Conservation (phyloP, 345 rosid genomes). For the Euclidium syriacum region DNA sequence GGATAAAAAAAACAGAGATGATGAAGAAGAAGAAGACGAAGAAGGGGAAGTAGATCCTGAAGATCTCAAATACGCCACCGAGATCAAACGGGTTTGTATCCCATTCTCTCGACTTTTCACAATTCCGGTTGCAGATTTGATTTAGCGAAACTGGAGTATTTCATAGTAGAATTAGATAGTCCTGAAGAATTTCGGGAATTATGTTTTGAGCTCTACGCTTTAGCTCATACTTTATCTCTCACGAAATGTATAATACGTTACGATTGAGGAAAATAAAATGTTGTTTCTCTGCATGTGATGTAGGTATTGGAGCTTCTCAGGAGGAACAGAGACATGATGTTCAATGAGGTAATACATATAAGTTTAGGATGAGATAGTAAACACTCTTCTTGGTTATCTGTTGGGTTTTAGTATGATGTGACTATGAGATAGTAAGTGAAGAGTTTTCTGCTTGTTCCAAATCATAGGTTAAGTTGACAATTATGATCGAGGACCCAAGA, state of each 20-base stretch:
- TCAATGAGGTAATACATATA: conserved; percentile 87
- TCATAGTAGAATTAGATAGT: too few relatives aligned
- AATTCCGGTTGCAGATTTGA: not conserved
- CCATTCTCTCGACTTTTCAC: not conserved
- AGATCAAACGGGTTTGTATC: conserved; percentile 35
- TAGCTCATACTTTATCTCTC: too few relatives aligned
- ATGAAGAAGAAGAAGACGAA: conserved; percentile 12
- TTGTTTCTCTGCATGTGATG: not conserved
- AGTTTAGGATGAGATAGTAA: too few relatives aligned
- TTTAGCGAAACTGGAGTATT: not conserved
- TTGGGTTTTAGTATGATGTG: not conserved
- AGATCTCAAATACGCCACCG: conserved; percentile 31
- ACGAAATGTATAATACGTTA: too few relatives aligned
- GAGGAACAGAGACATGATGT: conserved; percentile 88
- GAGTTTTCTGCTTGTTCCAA: not conserved
- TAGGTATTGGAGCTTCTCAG: conserved; percentile 82
- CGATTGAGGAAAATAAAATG: not conserved
- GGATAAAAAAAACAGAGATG: conserved; percentile 17
- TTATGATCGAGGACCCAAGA: conserved; percentile 90
- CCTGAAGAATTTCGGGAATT: not conserved
- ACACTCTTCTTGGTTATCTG: not conserved
- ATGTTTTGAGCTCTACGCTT: too few relatives aligned
- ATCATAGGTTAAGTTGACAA: conserved; percentile 66
- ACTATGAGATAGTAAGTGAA: not conserved
- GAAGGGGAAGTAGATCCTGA: conserved; percentile 30